These are phyloP conservation scores for Fusarium brachygibbosum DNA, from an alignment of 2,329 filamentous ascomycete species.

Conservation along the genomic window DNA sequence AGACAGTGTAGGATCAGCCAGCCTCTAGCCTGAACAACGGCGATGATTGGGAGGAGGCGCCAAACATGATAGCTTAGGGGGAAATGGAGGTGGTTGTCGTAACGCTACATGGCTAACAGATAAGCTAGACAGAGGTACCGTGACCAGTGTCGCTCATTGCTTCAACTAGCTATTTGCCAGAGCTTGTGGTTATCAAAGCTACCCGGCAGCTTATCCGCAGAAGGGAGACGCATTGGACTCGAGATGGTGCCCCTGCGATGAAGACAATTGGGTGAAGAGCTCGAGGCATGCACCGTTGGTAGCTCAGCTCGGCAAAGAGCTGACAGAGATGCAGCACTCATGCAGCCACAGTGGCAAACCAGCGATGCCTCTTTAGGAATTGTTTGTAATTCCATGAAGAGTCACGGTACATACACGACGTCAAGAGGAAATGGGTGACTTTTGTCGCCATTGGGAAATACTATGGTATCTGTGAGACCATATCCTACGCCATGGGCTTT, in stretches of 20 bases:
- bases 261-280: slow-evolving; percentile 29
- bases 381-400: neutral
- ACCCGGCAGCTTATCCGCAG: slow-evolving; percentile 11
- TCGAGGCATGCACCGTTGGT: slow-evolving; percentile 12
- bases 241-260: slow-evolving; percentile 25
- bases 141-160: slow-evolving; percentile 29
- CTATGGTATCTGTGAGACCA: neutral
- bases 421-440: neutral
- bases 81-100: slow-evolving; percentile 23
- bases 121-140: slow-evolving; percentile 39
- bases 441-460: neutral
- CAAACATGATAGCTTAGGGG: slow-evolving; percentile 2
- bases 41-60: slow-evolving; percentile 32
- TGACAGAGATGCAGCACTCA: slow-evolving; percentile 5
- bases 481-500: neutral
- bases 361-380: neutral
- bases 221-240: slow-evolving; percentile 3
- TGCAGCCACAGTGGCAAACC: slow-evolving; percentile 34
- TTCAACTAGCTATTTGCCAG: slow-evolving; percentile 26
- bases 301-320: slow-evolving; percentile 32
- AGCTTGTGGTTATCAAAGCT: slow-evolving; percentile 18
- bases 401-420: neutral
- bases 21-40: slow-evolving; percentile 12
- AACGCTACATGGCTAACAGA: slow-evolving; percentile 28
- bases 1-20: slow-evolving; percentile 37